Conservation (phyloP, 169 alveolate genomes). For the Plasmodium adleri region DNA sequence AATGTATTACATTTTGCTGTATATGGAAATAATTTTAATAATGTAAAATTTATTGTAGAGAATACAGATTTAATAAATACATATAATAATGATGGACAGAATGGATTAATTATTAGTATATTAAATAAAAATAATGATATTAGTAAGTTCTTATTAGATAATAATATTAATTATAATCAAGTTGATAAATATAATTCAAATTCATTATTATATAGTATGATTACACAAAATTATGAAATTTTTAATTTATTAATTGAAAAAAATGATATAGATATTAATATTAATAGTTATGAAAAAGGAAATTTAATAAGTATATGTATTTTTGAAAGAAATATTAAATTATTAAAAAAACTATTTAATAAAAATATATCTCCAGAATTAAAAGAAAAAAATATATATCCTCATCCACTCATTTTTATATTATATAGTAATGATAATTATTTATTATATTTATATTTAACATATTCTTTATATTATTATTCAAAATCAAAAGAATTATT, state of each 20-base stretch:
- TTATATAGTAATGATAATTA: constrained; percentile 48
- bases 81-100: constrained; percentile 35
- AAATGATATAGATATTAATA: constrained; percentile 51
- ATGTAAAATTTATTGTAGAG: constrained; percentile 54
- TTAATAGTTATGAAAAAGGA: constrained; percentile 69
- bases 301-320: constrained; percentile 64
- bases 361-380: constrained; percentile 47
- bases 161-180: constrained; percentile 58
- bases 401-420: constrained; percentile 57
- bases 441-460: constrained; percentile 35
- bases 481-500: constrained; percentile 26
- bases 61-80: constrained; percentile 61
- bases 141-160: constrained; percentile 36
- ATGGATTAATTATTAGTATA: constrained; percentile 52
- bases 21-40: constrained; percentile 55
- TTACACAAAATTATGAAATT: constrained; percentile 53
- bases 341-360: constrained; percentile 37
- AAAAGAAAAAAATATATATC: constrained; percentile 29
- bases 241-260: constrained; percentile 57
- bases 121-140: constrained; percentile 50
- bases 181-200: constrained; percentile 43
- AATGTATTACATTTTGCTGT: constrained; percentile 66
- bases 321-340: constrained; percentile 60
- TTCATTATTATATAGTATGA: constrained; percentile 44
- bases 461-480: constrained; percentile 49